Base-by-base conservation (phyloP, 768 basidiomycete genomes). In the Trametes gibbosa region DNA sequence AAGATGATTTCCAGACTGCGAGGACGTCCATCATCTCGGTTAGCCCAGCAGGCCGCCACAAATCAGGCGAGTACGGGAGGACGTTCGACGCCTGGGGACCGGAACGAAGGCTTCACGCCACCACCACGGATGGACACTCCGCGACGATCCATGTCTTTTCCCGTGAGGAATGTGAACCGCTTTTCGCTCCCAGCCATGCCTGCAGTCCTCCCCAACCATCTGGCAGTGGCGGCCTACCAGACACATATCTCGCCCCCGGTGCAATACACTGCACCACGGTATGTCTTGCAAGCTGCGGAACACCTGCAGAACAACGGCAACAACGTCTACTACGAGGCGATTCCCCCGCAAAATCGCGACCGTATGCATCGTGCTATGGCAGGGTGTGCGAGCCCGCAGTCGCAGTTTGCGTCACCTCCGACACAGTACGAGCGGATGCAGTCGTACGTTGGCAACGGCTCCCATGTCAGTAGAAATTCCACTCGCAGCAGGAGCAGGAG, bases 131-230 rank as follows among this genome's bases (percentile, higher is more conserved):
- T 71, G 60, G 72, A 72, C 65, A 64, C 72, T 19, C 70, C 68
- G 21, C 69, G 74, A 34, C 62, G 74, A 32, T 74, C 74, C 6
- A 66, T 66, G 52, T 75, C 74, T 0, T 74, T 74, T 17, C 74
- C 74, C 8, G 66, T 66, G 37, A 63, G 65, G 48, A 59, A 62
- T 61, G 55, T 63, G 34, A 63, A 59, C 47, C 62, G 57, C 29
- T 66, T 62, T 48, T 58, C 63, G 19, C 52, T 61, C 10, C 49
- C 63, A 21, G 45, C 53, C 12, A 19, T 55, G 35, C 51, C 65
- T 24, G 34, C 35, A 14, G 56, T 50, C 48, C 29, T 57, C 24
- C 59, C 65, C 8, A 60, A 58, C 48, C 53, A 49, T 24, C 35
- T 63, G n/a, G 58, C 57, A 12, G 54, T 45, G 24, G 49, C 46